A percentile compares a stretch with the other conserved stretches of the same genome.
These are phyloP conservation scores for Croton laevigatus DNA, from an alignment of 441 rosid species.

Conservation along the genomic window DNA sequence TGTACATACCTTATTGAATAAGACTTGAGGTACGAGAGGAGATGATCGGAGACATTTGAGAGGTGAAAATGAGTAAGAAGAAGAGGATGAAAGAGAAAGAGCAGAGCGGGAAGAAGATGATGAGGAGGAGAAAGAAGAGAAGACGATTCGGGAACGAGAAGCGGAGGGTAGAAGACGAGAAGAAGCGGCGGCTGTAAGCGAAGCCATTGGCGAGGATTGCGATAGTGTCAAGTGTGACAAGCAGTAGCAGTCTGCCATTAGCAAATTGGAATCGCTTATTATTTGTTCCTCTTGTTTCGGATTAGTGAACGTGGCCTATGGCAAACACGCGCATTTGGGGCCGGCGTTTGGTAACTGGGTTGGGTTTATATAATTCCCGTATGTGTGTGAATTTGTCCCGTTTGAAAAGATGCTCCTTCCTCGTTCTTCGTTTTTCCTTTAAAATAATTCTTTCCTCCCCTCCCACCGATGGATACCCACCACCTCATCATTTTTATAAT, in stretches of 20 bases:
- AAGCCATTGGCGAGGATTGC: slow-evolving; percentile 45
- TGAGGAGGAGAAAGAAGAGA: slow-evolving; percentile 27
- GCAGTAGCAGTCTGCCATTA: slow-evolving; percentile 28
- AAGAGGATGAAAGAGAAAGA: slow-evolving; percentile 24
- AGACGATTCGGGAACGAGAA: slow-evolving; percentile 22
- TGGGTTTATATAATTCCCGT: background rate
- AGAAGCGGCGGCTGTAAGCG: slow-evolving; percentile 47
- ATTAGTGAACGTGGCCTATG: slow-evolving; percentile 10
- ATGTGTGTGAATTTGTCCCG: too few relatives aligned
- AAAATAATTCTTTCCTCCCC: too few relatives aligned
- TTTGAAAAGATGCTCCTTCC: background rate
- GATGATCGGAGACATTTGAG: slow-evolving; percentile 25
- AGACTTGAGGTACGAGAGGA: slow-evolving; percentile 37
- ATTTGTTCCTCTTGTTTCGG: slow-evolving; percentile 13
- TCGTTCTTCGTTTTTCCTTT: background rate
- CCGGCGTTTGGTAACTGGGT: background rate
- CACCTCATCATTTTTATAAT: too few relatives aligned
- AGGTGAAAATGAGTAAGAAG: slow-evolving; percentile 33
- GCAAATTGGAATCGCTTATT: background rate
- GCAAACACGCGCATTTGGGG: background rate
- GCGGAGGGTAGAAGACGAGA: slow-evolving; percentile 46
- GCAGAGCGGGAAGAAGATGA: slow-evolving; percentile 21
- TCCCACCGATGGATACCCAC: too few relatives aligned
- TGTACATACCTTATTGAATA: slow-evolving; percentile 39
- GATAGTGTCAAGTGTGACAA: slow-evolving; percentile 20